Evolutionary conservation across 2,329 filamentous ascomycete species (phyloP), one percentile per base, ranked within the genome.

Genomic region (Zasmidium angulare): DNA sequence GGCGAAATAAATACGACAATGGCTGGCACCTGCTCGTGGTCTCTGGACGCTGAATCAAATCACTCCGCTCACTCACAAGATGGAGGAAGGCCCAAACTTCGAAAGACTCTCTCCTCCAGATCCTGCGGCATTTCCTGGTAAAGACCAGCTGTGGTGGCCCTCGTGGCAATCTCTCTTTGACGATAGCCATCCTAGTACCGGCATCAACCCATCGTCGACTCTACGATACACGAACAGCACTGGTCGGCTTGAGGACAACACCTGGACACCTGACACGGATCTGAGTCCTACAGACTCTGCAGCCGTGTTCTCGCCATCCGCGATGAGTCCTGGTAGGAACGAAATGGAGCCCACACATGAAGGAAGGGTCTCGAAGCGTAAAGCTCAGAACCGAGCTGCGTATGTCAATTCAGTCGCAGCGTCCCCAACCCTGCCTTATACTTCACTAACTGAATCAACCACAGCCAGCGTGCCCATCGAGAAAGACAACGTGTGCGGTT

Each of bases 331-430:
- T 17, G n/a, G 36, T 4, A 43, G 14, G 36, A 7, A 14, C 12
- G n/a, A 19, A 17, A 43, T 19, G n/a, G 36, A 43, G 11, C 36
- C 36, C 7, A 19, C 36, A 4, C 6, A 43, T 19, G 50, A 58
- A 36, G 50, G 50, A 1, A 50, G 46, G 20, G 11, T 36, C 11
- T 21, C 52, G 49, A 53, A 53, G 23, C 36, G 55, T 11, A 53
- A 58, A 46, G 49, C 49, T n/a, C 56, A 54, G 43, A 58, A 53
- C 50, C 49, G 50, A 50, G 50, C 56, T 29, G 50, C 50, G 56
- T 58, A n/a, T 48, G 55, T 53, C 14, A 36, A 51, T 20, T 22
- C n/a, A n/a, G 26, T 29, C 17, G 4, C 17, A 47, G 22, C 21
- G 23, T 26, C 12, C 31, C 17, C n/a, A n/a, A n/a, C n/a, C 3